Percentiles rank a stretch among this genome's conserved stretches.
Evolutionary conservation across 768 basidiomycete species (phyloP).

Genomic region (Hygrocybe punicea): DNA sequence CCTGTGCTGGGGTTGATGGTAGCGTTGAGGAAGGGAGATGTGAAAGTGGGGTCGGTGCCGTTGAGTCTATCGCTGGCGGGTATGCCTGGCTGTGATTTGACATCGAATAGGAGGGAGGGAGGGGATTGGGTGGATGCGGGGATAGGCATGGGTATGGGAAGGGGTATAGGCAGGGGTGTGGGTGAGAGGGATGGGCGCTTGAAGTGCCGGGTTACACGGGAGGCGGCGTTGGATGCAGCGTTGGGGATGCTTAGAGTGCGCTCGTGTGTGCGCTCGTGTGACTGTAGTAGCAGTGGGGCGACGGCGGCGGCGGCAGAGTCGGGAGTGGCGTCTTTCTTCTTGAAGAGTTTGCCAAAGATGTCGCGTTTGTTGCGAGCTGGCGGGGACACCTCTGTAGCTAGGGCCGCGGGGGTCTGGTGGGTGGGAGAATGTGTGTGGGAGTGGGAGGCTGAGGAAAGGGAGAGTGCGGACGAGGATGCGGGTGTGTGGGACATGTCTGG

Average conservation of each 20-base stretch:
- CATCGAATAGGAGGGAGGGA: too few species aligned
- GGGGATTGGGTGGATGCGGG: background rate
- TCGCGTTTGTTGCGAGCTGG: constrained; percentile 47
- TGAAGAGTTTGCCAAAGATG: constrained; percentile 73
- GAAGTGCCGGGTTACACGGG: constrained; percentile 2
- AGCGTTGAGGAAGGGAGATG: background rate
- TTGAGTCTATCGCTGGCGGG: background rate
- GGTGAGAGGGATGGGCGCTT: background rate
- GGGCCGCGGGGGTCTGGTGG: background rate
- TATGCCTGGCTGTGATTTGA: too few species aligned
- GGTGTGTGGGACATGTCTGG: constrained; percentile 11
- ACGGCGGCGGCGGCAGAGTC: background rate
- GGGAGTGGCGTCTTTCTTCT: constrained; percentile 38
- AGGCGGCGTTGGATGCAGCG: background rate
- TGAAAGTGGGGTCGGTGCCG: background rate
- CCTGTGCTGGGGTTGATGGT: constrained; percentile 6
- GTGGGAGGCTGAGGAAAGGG: constrained; percentile 6
- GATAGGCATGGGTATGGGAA: background rate
- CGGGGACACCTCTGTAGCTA: constrained; percentile 18
- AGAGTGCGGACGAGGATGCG: constrained; percentile 7
- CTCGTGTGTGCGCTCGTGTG: background rate
- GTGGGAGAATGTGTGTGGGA: constrained; percentile 2
- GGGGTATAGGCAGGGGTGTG: background rate
- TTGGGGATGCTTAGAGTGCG: background rate
- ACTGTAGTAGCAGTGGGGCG: background rate